Evolutionary conservation across 768 basidiomycete genomes (phyloP), one percentile per base, ranked within the genome.

Genomic region (Sarcomyxa edulis): DNA sequence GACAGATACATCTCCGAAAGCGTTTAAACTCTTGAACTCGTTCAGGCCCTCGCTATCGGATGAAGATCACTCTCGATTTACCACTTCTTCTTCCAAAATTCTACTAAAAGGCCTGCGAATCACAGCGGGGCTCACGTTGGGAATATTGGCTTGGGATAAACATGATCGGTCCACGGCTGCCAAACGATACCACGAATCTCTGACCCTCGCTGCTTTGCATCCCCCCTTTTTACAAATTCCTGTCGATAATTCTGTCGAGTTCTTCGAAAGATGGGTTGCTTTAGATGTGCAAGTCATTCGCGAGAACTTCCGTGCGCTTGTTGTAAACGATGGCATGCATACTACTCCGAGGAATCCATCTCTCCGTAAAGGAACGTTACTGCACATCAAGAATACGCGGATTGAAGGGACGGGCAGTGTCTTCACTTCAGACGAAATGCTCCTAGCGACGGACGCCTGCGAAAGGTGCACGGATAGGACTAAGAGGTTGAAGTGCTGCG

Each of bases 61-160:
- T 15, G 8, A 40, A 4, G 48, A 59, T 26, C 24, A 44, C 6
- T 48, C 48, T 30, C 49, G 61, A 31, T n/a, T n/a, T n/a, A 40
- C 45, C 4, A 53, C 53, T 5, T 19, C 40, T 7, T 20, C 47
- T 7, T 58, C 46, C 3, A 48, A 47, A 40, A 32, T 56, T 14
- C 15, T 61, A 32, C 43, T 63, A n/a, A 60, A 57, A 40, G 58
- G 48, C 9, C 51, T 62, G 51, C 59, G 60, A 31, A 50, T 62
- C 23, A 49, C 47, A 1, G 58, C 56, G 2, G 47, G 44, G 5
- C 34, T 61, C 18, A 55, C 58, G 20, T 44, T 61, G 12, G 61
- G 54, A 2, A 34, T 62, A 26, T 27, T 61, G 10, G 60, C 61
- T 7, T 62, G 61, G 60, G 53, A 55, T 29, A 48, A 51, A 16